These are phyloP conservation scores for Teratosphaeriaceae sp. DNA, from an alignment of 2,329 filamentous ascomycete species.

Conservation along the genomic window DNA sequence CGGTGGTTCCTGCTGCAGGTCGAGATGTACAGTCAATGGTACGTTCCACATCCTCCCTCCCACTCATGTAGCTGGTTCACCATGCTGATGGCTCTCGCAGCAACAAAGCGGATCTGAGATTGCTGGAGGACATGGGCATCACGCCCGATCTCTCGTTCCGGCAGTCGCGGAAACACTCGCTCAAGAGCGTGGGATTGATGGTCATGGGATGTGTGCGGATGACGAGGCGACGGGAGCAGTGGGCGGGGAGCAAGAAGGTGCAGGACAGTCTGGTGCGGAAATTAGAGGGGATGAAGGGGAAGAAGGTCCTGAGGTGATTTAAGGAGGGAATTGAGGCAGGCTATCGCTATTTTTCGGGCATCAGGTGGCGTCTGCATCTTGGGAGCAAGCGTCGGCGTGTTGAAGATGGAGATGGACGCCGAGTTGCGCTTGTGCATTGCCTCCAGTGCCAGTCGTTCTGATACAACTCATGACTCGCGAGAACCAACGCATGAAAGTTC, in stretches of 20 bases:
- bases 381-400: no score
- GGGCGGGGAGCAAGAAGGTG: conserved; percentile 46
- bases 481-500: no score
- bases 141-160: conserved; percentile 42
- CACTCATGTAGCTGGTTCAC: neutral
- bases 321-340: no score
- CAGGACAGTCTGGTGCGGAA: conserved; percentile 41
- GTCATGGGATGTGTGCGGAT: conserved; percentile 48
- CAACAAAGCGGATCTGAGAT: conserved; percentile 83
- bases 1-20: conserved; percentile 72
- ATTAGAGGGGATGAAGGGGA: conserved; percentile 38
- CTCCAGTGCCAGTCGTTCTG: no score
- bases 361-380: no score
- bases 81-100: conserved; percentile 42
- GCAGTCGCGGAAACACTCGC: conserved; percentile 38
- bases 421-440: no score
- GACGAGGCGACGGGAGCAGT: conserved; percentile 42
- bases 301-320: conserved; percentile 1
- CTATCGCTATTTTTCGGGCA: no score
- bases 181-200: conserved; percentile 43
- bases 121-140: conserved; percentile 78
- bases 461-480: no score
- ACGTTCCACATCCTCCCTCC: conserved; percentile 37
- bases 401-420: no score
- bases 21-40: conserved; percentile 85